These are phyloP conservation scores for Echium plantagineum DNA, from an alignment of 257 asterid genomes.

Conservation along the genomic window DNA sequence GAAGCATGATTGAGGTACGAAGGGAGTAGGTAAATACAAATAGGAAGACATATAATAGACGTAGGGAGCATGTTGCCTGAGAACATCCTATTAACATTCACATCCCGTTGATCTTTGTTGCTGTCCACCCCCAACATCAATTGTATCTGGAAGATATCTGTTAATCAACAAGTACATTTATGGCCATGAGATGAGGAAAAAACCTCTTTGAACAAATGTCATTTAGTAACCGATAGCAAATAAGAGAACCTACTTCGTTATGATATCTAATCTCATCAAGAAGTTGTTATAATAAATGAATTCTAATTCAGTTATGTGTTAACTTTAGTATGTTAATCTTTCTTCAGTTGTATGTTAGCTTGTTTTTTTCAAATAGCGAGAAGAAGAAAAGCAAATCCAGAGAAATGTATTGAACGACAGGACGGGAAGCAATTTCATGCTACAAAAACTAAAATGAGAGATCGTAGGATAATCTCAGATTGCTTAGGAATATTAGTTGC, in stretches of 20 bases:
- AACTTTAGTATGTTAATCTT: not conserved
- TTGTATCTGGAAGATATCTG: constrained; percentile 91
- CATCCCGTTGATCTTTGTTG: constrained; percentile 75
- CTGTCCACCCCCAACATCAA: constrained; percentile 63
- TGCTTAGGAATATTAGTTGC: not conserved
- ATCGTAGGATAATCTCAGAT: not conserved
- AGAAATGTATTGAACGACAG: too few species aligned
- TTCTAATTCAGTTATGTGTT: not conserved
- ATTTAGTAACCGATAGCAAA: not conserved
- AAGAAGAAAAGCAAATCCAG: too few species aligned
- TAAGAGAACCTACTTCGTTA: not conserved
- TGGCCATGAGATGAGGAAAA: not conserved
- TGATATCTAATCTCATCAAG: not conserved
- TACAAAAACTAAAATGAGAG: not conserved
- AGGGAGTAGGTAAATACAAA: not conserved
- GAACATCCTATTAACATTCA: constrained; percentile 34
- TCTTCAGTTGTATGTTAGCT: not conserved
- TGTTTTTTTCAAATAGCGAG: too few species aligned
- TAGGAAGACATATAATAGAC: not conserved
- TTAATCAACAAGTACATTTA: constrained; percentile 5
- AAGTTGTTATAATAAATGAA: too few species aligned
- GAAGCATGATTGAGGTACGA: not conserved
- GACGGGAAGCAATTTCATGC: not conserved
- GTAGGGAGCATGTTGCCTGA: not conserved
- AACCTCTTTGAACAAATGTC: not conserved